A percentile compares a stretch with the other conserved stretches of the same genome.
These are phyloP conservation scores for Paulownia fortunei DNA, from an alignment of 257 asterid genomes.

Conservation along the genomic window DNA sequence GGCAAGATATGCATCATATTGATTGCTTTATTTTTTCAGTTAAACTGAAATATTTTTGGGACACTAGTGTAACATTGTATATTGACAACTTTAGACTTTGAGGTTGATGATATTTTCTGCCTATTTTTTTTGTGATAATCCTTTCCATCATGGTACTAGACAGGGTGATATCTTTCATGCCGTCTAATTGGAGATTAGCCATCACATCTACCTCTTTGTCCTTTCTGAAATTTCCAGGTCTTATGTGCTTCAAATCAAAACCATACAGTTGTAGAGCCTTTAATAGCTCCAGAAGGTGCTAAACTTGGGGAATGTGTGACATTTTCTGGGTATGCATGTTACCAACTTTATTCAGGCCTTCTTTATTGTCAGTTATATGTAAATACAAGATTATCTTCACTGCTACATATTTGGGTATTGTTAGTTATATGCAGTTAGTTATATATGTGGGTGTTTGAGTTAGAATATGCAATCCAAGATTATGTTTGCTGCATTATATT, in stretches of 20 bases:
- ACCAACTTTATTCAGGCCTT: neutral
- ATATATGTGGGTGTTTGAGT: neutral
- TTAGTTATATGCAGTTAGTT: neutral
- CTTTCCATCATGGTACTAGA: neutral
- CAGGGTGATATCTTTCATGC: neutral
- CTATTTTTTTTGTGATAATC: neutral
- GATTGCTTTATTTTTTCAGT: neutral
- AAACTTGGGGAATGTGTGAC: slow-evolving; percentile 73
- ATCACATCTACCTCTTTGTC: too few species aligned
- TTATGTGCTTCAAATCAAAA: slow-evolving; percentile 89
- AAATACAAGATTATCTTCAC: neutral
- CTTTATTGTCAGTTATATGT: neutral
- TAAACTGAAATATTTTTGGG: neutral
- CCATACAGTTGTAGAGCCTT: slow-evolving; percentile 85
- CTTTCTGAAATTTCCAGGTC: slow-evolving; percentile 55
- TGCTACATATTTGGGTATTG: neutral
- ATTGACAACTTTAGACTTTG: too few species aligned
- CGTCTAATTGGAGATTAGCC: slow-evolving; percentile 15
- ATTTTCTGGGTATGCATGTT: slow-evolving; percentile 75
- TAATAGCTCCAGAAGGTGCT: slow-evolving; percentile 85
- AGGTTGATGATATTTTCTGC: neutral
- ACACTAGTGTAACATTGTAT: too few species aligned
- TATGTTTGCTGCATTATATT: neutral
- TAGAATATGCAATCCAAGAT: neutral
- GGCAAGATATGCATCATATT: neutral